Base-by-base conservation (phyloP, 176 grass and related monocot species). In the Oryza nivara region DNA sequence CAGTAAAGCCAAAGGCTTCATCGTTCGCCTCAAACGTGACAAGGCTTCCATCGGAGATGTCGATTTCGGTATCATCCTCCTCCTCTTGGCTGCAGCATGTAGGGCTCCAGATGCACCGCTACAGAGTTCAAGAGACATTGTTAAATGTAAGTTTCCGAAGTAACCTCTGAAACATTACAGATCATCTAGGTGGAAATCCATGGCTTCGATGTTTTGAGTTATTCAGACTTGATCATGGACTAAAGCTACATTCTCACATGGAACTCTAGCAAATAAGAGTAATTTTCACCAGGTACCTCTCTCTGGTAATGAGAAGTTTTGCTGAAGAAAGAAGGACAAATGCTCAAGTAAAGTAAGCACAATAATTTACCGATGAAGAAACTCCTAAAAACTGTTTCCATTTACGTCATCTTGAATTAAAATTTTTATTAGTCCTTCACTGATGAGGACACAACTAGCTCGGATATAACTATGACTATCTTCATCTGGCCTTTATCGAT, bases 1-100 rank as follows among this genome's bases (percentile, higher is more conserved):
- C 95, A 2, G 82, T 89, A 72, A 97, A 89, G 26, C 95, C 95
- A 71, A 92, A 89, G 54, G 90, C 76, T 73, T 87, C 80, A 1
- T 85, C 73, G 6, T 78, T 91, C 43, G 56, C 34, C 30, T 71
- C 43, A 48, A 67, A 72, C 2, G 76, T 78, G 10, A 70, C 67
- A 23, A 71, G 13, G 30, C 48, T 67, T 65, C 46, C 80, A 12
- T 82, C 84, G 40, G 69, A 19, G 48, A 67, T 81, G 45, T 65
- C 77, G 2, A 73, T 51, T 65, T 84, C 84, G 3, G 73, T 41
- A 58, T 89, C 80, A 52, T 86, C 76, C 41, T 90, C 76, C 11
- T 90, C 88, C 19, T 83, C 78, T 82, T 86, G 72, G 25, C 75
- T 82, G 20, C 40, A 48, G 43, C 75, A 89, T 65, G 81, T 89